Conservation (phyloP, 768 basidiomycete species). For the Hygrocybe punicea region DNA sequence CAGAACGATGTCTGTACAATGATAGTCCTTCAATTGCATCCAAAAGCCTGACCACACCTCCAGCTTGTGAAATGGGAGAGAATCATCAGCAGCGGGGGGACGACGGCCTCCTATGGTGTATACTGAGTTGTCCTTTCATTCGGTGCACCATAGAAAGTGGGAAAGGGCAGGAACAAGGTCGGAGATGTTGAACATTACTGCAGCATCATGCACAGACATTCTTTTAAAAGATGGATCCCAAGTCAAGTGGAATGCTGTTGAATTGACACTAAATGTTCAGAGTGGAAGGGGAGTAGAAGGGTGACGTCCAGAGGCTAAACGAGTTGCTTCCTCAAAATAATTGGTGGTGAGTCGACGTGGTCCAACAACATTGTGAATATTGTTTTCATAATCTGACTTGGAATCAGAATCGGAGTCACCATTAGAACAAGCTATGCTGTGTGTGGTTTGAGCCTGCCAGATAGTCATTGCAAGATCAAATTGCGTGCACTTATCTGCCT, state of each 20-base stretch:
- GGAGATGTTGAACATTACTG: constrained; percentile 20
- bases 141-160: constrained; percentile 15
- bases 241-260: constrained; percentile 24
- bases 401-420: background rate
- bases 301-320: constrained; percentile 1
- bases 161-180: constrained; percentile 28
- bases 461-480: constrained; percentile 25
- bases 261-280: constrained; percentile 11
- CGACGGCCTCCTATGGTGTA: constrained; percentile 8
- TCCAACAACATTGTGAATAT: background rate
- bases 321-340: constrained; percentile 4
- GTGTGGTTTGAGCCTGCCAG: background rate
- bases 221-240: constrained; percentile 15
- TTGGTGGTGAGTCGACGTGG: background rate
- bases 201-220: constrained; percentile 20
- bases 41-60: constrained; percentile 26
- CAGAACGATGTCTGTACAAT: constrained; percentile 16
- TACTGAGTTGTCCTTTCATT: background rate
- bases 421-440: too few relatives aligned
- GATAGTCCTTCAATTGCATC: constrained; percentile 25
- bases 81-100: background rate
- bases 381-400: too few relatives aligned
- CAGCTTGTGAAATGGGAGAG: constrained; percentile 22
- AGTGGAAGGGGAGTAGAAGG: constrained; percentile 7
- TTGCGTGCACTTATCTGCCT: constrained; percentile 23